Percentiles rank a stretch among this genome's conserved stretches.
These are phyloP conservation scores for Akanthomyces lecanii DNA, from an alignment of 2,329 filamentous ascomycete genomes.

Conservation along the genomic window DNA sequence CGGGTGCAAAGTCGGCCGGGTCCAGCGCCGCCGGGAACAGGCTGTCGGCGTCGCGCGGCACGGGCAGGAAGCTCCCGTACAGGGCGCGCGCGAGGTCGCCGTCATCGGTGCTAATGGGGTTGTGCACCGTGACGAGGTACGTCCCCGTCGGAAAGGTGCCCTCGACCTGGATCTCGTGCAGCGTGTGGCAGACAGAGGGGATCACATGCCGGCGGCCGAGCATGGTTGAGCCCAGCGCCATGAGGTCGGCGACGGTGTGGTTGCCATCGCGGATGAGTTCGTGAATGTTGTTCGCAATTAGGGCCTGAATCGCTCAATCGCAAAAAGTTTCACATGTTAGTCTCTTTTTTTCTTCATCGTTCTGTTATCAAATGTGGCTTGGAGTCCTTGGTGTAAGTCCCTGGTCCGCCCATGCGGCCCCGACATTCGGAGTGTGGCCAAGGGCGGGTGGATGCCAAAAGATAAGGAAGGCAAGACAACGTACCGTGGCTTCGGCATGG, in stretches of 20 bases:
- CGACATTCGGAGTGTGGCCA: constrained; percentile 8
- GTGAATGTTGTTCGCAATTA: constrained; percentile 85
- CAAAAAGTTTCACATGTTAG: constrained; percentile 14
- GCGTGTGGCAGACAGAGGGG: constrained; percentile 72
- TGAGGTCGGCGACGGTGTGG: constrained; percentile 87
- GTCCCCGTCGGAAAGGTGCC: constrained; percentile 89
- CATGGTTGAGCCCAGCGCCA: constrained; percentile 86
- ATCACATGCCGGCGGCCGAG: constrained; percentile 89
- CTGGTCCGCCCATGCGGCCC: neutral
- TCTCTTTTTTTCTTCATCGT: neutral
- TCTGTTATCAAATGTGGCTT: neutral
- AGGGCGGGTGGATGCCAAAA: neutral
- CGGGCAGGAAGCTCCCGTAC: constrained; percentile 85
- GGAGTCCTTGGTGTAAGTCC: neutral
- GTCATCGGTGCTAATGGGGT: constrained; percentile 81
- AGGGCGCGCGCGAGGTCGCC: constrained; percentile 82
- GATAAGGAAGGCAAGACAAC: constrained; percentile 18
- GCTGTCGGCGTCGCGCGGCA: constrained; percentile 55
- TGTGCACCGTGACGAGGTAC: constrained; percentile 90
- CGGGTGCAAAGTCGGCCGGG: constrained; percentile 60
- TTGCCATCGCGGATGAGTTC: constrained; percentile 97
- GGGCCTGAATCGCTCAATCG: constrained; percentile 46
- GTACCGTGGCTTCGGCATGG: constrained; percentile 79
- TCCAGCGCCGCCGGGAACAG: constrained; percentile 61
- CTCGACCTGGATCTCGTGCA: constrained; percentile 86